Base-by-base conservation (phyloP, 805 yeast genomes). In the Kodamaea jinghongensis region DNA sequence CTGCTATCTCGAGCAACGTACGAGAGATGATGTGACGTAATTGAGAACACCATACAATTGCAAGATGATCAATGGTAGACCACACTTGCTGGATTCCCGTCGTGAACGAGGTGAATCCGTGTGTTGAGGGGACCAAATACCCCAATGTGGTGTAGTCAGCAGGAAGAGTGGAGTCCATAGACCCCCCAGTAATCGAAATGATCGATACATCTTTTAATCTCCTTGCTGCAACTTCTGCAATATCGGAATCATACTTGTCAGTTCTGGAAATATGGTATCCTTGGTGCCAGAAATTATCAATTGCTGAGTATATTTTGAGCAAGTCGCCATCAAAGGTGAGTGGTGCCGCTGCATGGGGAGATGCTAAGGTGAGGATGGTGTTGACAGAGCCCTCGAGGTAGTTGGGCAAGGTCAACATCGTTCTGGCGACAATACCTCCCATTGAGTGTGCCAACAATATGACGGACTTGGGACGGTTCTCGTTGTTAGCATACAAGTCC, bases 21-120 rank as follows among this genome's bases (percentile, higher is more conserved):
- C 64, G 63, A 6, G 86, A 82, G 1, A 91, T 48, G 11, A 72
- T 76, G 38, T 75, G 69, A 38, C 97, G 73, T 28, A 90, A 63
- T 58, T 91, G 97, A 45, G 81, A 86, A 61, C 99, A 91, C 99
- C 99, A 91, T 2, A 91, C 96, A 34, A 93, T 81, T 0, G 98
- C 97, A 47, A 88, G 71, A 63, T 91, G 99, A 60, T 91, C 98
- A 29, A 89, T 81, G 1, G 96, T 85, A 0, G 96, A 81, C 96
- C 97, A 91, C 1, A 91, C 96, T 2, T 73, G 74, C 0, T 96
- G 96, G 8, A 91, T 83, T 1, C 96, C 90, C 0, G 93, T 81
- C 0, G 96, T 78, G 50, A 79, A 86, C 0, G 83, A 86, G 0
- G 95, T 80, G 44, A 91, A 81, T 0, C 97, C 97, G 51, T 91